Conservation (phyloP, 2,329 filamentous ascomycete species). For the Hymenoscyphus fraxineus region DNA sequence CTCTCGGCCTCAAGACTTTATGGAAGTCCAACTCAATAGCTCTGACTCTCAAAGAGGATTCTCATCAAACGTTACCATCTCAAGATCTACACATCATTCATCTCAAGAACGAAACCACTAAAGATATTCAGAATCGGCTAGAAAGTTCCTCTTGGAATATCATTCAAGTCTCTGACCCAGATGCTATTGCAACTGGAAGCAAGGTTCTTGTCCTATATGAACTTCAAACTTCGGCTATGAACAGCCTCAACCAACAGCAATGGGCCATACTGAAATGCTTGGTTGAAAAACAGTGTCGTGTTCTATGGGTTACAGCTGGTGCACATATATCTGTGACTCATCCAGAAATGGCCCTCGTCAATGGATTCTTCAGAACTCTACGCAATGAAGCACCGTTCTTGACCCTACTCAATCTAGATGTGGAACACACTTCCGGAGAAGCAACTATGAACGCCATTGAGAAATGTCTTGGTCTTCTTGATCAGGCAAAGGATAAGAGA, state of each 20-base stretch:
- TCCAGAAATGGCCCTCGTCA: slow-evolving; percentile 9
- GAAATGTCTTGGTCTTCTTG: slow-evolving; percentile 7
- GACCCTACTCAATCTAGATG: slow-evolving; percentile 13
- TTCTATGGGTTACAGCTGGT: slow-evolving; percentile 14
- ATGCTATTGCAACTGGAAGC: too few relatives aligned
- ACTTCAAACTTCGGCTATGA: slow-evolving; percentile 4
- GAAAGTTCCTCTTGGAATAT: too few relatives aligned
- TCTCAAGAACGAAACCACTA: too few relatives aligned
- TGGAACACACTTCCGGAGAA: neutral
- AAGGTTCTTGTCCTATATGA: slow-evolving; percentile 9
- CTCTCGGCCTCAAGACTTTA: too few relatives aligned
- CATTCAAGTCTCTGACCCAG: too few relatives aligned
- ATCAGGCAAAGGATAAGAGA: neutral
- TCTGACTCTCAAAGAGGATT: too few relatives aligned
- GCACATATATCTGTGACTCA: slow-evolving; percentile 5
- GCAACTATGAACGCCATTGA: neutral
- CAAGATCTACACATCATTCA: too few relatives aligned
- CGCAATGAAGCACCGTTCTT: slow-evolving; percentile 11
- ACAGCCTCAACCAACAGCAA: slow-evolving; percentile 5
- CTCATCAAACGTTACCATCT: too few relatives aligned
- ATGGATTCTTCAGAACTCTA: slow-evolving; percentile 11
- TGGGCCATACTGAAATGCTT: neutral
- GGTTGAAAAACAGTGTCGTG: neutral
- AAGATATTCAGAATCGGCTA: too few relatives aligned
- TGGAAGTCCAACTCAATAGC: too few relatives aligned